Conservation (phyloP, 805 yeast genomes). For the Ogataea siamensis region DNA sequence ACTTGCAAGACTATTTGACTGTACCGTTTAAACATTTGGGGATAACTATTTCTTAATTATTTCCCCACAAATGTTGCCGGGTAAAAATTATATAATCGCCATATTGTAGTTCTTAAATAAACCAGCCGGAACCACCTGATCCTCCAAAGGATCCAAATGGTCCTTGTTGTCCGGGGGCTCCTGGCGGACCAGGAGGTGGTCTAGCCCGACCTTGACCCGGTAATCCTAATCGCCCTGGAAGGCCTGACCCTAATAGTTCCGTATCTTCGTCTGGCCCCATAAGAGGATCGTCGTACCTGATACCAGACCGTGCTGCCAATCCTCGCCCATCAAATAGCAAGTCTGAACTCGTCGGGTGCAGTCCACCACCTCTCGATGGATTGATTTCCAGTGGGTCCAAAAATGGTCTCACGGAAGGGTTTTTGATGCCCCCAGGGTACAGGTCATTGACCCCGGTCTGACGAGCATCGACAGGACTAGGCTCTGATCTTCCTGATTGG, state of each 20-base stretch:
- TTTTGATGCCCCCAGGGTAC: conserved; percentile 40
- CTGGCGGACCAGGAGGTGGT: conserved; percentile 16
- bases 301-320: conserved; percentile 42
- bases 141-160: conserved; percentile 15
- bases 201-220: conserved; percentile 17
- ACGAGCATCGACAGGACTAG: conserved; percentile 12
- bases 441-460: conserved; percentile 50
- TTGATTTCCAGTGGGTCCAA: conserved; percentile 38
- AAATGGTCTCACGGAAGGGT: conserved; percentile 44
- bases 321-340: conserved; percentile 42
- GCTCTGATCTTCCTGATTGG: conserved; percentile 13
- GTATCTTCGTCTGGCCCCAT: conserved; percentile 44
- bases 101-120: conserved; percentile 2
- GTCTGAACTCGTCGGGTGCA: conserved; percentile 52
- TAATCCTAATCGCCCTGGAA: conserved; percentile 40
- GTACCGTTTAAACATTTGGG: conserved; percentile 1
- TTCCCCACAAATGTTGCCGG: conserved; percentile 11
- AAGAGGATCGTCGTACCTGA: conserved; percentile 52
- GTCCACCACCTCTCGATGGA: conserved; percentile 41
- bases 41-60: background rate
- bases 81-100: conserved; percentile 5
- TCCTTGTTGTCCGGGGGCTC: conserved; percentile 11
- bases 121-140: conserved; percentile 5
- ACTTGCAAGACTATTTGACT: background rate
- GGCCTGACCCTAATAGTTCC: conserved; percentile 43